Evolutionary conservation across 148 eudicot species (phyloP).

Genomic region (Chenopodium quinoa): DNA sequence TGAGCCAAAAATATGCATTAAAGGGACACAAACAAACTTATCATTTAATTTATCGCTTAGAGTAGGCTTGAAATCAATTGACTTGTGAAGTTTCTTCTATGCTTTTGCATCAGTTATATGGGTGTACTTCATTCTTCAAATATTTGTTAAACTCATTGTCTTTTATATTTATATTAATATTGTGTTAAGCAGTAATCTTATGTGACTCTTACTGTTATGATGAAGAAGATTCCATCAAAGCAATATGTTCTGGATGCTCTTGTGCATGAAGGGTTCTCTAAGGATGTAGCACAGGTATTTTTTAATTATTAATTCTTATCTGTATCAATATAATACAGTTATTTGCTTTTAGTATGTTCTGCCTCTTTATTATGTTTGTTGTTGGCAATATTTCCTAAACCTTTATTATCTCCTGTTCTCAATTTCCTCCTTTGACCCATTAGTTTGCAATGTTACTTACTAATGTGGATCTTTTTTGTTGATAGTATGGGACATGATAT

Average conservation of each 20-base stretch:
- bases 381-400: neutral
- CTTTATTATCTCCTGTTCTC: neutral
- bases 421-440: neutral
- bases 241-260: slow-evolving; percentile 64
- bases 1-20: neutral
- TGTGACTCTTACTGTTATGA: slow-evolving; percentile 21
- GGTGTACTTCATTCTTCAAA: neutral
- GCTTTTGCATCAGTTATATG: neutral
- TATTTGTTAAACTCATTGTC: neutral
- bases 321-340: neutral
- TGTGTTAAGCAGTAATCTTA: neutral
- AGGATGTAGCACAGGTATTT: slow-evolving; percentile 82
- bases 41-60: neutral
- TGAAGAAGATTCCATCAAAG: slow-evolving; percentile 76
- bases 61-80: neutral
- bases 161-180: slow-evolving; percentile 2
- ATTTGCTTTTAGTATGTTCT: neutral
- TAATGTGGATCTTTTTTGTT: neutral
- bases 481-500: neutral
- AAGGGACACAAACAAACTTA: neutral
- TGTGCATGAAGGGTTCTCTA: slow-evolving; percentile 66
- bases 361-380: neutral
- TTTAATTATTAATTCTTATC: neutral
- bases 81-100: neutral
- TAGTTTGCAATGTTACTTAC: neutral